Evolutionary conservation across 2,329 filamentous ascomycete genomes (phyloP).

Genomic region (Nectriaceae sp.): DNA sequence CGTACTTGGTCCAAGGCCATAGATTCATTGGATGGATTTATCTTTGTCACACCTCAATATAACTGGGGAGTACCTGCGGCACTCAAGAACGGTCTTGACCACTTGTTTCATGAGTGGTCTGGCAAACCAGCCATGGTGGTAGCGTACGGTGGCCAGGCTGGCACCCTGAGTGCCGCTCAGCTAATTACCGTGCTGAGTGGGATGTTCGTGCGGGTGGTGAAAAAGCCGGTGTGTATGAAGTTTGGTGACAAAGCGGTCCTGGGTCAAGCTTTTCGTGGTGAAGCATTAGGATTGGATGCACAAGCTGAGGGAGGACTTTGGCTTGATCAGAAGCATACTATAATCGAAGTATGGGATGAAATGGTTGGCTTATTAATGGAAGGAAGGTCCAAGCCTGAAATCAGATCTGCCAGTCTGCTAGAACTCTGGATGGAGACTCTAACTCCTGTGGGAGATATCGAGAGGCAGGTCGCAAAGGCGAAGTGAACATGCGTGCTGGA

Average conservation of each 20-base stretch:
- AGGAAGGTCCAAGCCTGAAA: background rate
- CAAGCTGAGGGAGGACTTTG: background rate
- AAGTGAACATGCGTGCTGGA: no score
- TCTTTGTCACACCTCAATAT: constrained; percentile 54
- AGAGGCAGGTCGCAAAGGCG: background rate
- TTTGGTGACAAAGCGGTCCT: background rate
- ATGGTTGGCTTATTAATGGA: background rate
- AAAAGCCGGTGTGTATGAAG: background rate
- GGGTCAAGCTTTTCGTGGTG: background rate
- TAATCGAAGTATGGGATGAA: background rate
- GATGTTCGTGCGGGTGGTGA: background rate
- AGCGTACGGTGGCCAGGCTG: constrained; percentile 2
- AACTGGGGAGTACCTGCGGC: constrained; percentile 56
- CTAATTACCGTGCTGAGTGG: background rate
- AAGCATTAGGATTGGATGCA: background rate
- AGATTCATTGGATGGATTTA: constrained; percentile 44
- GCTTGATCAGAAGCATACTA: background rate
- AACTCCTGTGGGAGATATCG: background rate
- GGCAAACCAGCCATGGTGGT: constrained; percentile 9
- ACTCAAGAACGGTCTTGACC: constrained; percentile 65
- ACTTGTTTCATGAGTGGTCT: constrained; percentile 41
- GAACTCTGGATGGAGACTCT: background rate
- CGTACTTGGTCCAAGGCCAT: constrained; percentile 31
- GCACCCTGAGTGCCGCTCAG: background rate
- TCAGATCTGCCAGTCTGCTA: background rate